Percentiles rank a stretch among this genome's conserved stretches.
Conservation (phyloP, 192 early-diverging fungal genomes). For the Gryganskiella cystojenkinii region DNA sequence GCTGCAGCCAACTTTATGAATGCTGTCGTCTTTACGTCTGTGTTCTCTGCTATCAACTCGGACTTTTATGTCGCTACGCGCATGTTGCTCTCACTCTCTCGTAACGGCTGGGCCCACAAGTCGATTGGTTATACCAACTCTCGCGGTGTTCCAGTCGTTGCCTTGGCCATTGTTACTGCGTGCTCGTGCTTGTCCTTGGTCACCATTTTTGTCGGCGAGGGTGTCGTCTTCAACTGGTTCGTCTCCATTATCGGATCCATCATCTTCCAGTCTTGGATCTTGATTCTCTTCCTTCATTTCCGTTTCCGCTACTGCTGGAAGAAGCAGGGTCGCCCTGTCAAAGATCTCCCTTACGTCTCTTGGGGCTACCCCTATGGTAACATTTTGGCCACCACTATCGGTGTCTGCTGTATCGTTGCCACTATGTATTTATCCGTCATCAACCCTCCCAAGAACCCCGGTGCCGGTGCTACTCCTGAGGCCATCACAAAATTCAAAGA, state of each 20-base stretch:
- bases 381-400: conserved; percentile 71
- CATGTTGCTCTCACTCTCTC: conserved; percentile 78
- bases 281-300: conserved; percentile 83
- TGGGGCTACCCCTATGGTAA: conserved; percentile 58
- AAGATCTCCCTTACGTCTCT: conserved; percentile 67
- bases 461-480: background rate
- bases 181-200: conserved; percentile 73
- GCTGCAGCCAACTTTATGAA: conserved; percentile 80
- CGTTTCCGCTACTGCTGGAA: conserved; percentile 85
- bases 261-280: conserved; percentile 87
- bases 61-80: conserved; percentile 87
- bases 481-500: background rate
- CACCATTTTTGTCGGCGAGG: conserved; percentile 72
- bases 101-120: conserved; percentile 80
- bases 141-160: conserved; percentile 72
- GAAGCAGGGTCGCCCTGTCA: conserved; percentile 73
- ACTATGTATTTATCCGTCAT: conserved; percentile 55
- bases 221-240: conserved; percentile 75
- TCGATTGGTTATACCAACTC: conserved; percentile 70
- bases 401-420: conserved; percentile 68
- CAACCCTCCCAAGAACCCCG: conserved; percentile 53
- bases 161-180: conserved; percentile 68
- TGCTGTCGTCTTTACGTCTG: conserved; percentile 74
- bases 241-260: conserved; percentile 75
- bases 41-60: conserved; percentile 87